These are phyloP conservation scores for Cryptosporidium ubiquitum DNA, from an alignment of 169 alveolate species.

Conservation along the genomic window DNA sequence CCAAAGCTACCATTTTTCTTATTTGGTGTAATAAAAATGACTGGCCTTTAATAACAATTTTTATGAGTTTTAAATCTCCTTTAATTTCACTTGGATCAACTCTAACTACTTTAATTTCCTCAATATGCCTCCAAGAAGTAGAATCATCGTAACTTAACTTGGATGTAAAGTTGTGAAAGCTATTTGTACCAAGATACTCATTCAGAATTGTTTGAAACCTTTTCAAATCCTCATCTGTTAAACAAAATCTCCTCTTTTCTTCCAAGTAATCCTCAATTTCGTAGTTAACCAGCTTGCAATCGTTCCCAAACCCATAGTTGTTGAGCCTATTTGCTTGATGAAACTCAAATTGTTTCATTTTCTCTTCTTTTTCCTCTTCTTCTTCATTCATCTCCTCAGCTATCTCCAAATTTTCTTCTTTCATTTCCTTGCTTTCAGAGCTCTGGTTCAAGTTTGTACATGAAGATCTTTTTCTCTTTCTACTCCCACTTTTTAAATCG, in stretches of 20 bases:
- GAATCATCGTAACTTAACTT: constrained; percentile 78
- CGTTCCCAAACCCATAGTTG: constrained; percentile 39
- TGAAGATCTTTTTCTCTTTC: background rate
- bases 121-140: constrained; percentile 83
- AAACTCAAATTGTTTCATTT: background rate
- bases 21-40: constrained; percentile 86
- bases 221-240: constrained; percentile 75
- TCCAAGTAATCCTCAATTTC: constrained; percentile 4
- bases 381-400: background rate
- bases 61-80: constrained; percentile 62
- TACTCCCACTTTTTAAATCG: background rate
- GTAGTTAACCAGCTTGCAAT: background rate
- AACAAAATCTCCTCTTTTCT: background rate
- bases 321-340: constrained; percentile 30
- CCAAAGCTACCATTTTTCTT: constrained; percentile 84
- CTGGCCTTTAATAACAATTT: constrained; percentile 83
- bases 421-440: background rate
- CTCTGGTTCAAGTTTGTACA: constrained; percentile 19
- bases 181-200: constrained; percentile 82
- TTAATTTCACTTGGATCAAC: background rate
- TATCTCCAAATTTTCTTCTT: background rate
- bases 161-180: constrained; percentile 84
- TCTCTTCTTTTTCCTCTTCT: constrained; percentile 28
- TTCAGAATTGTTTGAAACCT: constrained; percentile 77
- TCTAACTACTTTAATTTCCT: constrained; percentile 75